Evolutionary conservation across 768 basidiomycete species (phyloP).

Genomic region (Coprinopsis strossmayeri): DNA sequence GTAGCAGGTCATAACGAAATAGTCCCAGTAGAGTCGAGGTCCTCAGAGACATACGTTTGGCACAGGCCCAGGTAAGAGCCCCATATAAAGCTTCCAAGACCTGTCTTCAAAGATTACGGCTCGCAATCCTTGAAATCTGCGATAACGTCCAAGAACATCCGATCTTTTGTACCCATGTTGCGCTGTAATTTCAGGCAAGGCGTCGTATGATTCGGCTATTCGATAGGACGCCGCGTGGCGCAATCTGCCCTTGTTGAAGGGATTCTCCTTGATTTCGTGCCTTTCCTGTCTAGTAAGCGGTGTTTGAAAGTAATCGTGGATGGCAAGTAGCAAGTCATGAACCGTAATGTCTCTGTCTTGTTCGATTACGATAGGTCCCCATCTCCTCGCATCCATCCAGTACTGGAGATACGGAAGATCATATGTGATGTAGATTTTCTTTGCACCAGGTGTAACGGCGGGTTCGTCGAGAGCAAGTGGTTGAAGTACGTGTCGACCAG

Average conservation of each 20-base stretch:
- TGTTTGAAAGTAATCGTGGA: slow-evolving; percentile 41
- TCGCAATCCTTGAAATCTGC: slow-evolving; percentile 39
- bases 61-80: slow-evolving; percentile 31
- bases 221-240: slow-evolving; percentile 25
- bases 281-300: slow-evolving; percentile 32
- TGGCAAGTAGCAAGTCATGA: slow-evolving; percentile 39
- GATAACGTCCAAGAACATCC: slow-evolving; percentile 42
- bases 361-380: slow-evolving; percentile 46
- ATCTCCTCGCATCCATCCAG: slow-evolving; percentile 37
- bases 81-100: slow-evolving; percentile 41
- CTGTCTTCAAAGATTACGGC: slow-evolving; percentile 28
- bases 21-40: too few relatives aligned
- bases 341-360: slow-evolving; percentile 31
- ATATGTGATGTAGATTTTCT: slow-evolving; percentile 30
- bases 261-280: slow-evolving; percentile 17
- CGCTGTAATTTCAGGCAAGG: slow-evolving; percentile 30
- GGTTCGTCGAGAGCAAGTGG: slow-evolving; percentile 23
- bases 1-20: too few relatives aligned
- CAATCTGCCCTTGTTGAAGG: slow-evolving; percentile 20
- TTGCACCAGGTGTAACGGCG: slow-evolving; percentile 25
- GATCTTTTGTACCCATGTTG: slow-evolving; percentile 37
- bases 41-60: slow-evolving; percentile 11
- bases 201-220: slow-evolving; percentile 29
- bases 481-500: slow-evolving; percentile 22
- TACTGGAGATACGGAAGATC: slow-evolving; percentile 30